Base-by-base conservation (phyloP, 106 monocot species). In the Dendrobium huoshanense region DNA sequence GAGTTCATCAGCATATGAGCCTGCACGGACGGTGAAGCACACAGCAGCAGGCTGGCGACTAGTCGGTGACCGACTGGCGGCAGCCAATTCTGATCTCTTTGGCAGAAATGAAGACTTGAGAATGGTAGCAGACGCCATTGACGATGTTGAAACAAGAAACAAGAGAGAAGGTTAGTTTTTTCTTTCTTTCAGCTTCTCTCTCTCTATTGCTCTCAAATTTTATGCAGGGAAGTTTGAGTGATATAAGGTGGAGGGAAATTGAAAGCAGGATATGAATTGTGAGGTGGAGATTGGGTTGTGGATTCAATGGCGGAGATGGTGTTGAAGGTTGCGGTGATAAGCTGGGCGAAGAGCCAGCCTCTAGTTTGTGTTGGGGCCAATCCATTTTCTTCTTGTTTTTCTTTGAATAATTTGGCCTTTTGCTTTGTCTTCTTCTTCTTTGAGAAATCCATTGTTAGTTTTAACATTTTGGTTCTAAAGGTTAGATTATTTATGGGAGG, bases 61-160 rank as follows among this genome's bases (percentile, higher is more conserved):
- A 9, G 82, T 25, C 7, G 78, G 16, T 15, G 80, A 47, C 9
- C 85, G 82, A 47, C 73, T 68, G 0, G 83, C 72, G 72, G 81
- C 81, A 76, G 86, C 55, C 94, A 88, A 94, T 42, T 96, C 94
- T 41, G 90, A 83, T 70, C 82, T 92, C 82, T 82, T 89, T 7
- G 92, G 92, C 74, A 96, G 90, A 90, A 94, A 92, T n/a, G 94
- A 96, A 19, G 94, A 90, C 85, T 92, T 96, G 86, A 96, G 94
- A 87, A 92, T 84, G 61, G 94, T 86, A 44, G 94, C 90, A 29
- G 96, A 94, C 17, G 94, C 96, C 94, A 96, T 95, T 79, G 31
- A 42, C 72, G 61, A 10, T n/a, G 37, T 0, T 7, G 44, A 7
- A n/a, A 25, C 44, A 48, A 58, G 33, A 67, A 58, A 68, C 17